These are phyloP conservation scores for Phytophthora constricta DNA, from an alignment of 352 stramenopile species.

Conservation along the genomic window DNA sequence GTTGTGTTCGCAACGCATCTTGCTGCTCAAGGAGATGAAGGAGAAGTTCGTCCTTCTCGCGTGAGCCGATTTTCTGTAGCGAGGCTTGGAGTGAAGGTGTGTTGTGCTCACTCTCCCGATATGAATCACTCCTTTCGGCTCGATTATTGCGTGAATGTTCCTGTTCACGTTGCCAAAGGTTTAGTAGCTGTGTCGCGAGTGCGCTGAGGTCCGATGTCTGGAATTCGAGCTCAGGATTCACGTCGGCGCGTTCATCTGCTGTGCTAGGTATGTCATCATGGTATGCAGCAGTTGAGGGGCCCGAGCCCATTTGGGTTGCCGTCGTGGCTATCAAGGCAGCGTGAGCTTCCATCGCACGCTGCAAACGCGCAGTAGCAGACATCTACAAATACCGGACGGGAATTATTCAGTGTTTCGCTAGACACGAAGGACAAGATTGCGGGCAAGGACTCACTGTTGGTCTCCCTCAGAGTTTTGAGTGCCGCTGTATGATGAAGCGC, in stretches of 20 bases:
- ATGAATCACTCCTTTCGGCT: neutral
- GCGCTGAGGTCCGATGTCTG: slow-evolving; percentile 19
- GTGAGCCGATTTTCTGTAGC: slow-evolving; percentile 57
- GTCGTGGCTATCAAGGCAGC: slow-evolving; percentile 22
- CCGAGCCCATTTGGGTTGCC: too few relatives aligned
- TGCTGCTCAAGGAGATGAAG: slow-evolving; percentile 57
- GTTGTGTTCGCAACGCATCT: slow-evolving; percentile 42
- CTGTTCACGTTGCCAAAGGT: slow-evolving; percentile 27
- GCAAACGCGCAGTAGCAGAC: slow-evolving; percentile 36
- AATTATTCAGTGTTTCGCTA: too few relatives aligned
- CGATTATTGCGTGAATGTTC: slow-evolving; percentile 3
- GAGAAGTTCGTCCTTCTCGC: slow-evolving; percentile 66
- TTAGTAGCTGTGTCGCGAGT: slow-evolving; percentile 38
- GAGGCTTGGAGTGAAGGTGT: slow-evolving; percentile 20
- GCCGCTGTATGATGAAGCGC: slow-evolving; percentile 25
- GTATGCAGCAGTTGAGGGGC: slow-evolving; percentile 1
- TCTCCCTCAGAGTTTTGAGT: slow-evolving; percentile 5
- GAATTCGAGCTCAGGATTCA: neutral
- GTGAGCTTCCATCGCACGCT: slow-evolving; percentile 40
- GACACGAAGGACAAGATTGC: too few relatives aligned
- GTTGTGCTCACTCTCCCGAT: neutral
- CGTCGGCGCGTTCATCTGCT: neutral
- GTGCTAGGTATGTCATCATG: neutral
- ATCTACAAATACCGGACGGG: too few relatives aligned
- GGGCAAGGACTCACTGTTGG: slow-evolving; percentile 8